phyloP scores from a whole-genome alignment of 768 basidiomycete species.

The Paxillus rubicundulus region DNA sequence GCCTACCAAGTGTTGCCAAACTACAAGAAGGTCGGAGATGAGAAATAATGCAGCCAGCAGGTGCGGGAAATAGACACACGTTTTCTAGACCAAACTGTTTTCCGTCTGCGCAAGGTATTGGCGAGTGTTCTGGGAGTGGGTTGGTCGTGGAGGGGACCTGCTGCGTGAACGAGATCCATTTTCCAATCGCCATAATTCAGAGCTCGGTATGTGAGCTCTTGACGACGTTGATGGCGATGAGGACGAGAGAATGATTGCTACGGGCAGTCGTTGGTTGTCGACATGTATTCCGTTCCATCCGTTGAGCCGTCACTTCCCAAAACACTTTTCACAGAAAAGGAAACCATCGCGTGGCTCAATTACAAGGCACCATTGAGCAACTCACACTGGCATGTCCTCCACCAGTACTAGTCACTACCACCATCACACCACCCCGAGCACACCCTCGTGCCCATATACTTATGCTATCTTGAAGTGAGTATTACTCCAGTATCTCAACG shows the following conservation, averaged over 20 bases:
- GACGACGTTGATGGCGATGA: background rate
- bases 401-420: background rate
- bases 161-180: constrained; percentile 37
- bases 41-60: constrained; percentile 5
- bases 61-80: constrained; percentile 49
- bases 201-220: background rate
- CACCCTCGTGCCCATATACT: too few relatives aligned
- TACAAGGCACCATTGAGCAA: background rate
- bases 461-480: too few relatives aligned
- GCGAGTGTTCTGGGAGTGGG: constrained; percentile 29
- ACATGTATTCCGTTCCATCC: constrained; percentile 20
- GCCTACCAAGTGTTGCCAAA: constrained; percentile 95
- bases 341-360: constrained; percentile 6
- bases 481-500: too few relatives aligned
- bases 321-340: constrained; percentile 7
- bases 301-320: constrained; percentile 4
- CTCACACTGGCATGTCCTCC: background rate
- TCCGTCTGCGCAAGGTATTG: constrained; percentile 59
- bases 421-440: background rate
- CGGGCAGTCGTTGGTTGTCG: constrained; percentile 8
- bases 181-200: constrained; percentile 37
- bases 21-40: constrained; percentile 38
- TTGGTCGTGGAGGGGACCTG: constrained; percentile 13
- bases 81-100: constrained; percentile 98
- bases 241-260: constrained; percentile 9